Percentiles rank a stretch among this genome's conserved stretches.
phyloP scores from a whole-genome alignment of 805 yeast genomes.

The Grigorovia yakushimaensis region DNA sequence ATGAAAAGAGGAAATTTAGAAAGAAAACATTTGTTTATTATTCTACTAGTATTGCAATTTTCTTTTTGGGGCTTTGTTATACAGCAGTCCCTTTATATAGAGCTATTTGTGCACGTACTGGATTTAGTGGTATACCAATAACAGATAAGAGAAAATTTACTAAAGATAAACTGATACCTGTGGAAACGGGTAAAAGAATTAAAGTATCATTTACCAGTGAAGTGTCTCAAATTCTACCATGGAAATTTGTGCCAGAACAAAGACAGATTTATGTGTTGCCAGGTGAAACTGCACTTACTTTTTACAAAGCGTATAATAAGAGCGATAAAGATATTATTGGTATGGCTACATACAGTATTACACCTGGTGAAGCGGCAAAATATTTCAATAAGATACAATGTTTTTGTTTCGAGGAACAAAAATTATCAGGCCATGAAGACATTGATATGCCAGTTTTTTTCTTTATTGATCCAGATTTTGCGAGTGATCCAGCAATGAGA shows the following conservation, averaged over 20 bases:
- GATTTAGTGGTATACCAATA: constrained; percentile 92
- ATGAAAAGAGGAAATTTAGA: constrained; percentile 24
- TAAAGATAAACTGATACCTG: constrained; percentile 79
- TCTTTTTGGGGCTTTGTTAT: constrained; percentile 70
- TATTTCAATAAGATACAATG: constrained; percentile 96
- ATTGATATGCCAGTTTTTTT: constrained; percentile 98
- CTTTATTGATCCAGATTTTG: constrained; percentile 93
- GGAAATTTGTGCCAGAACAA: constrained; percentile 93
- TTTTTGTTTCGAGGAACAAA: constrained; percentile 96
- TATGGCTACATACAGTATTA: constrained; percentile 95
- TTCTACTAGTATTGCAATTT: constrained; percentile 54
- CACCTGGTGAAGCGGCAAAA: constrained; percentile 94
- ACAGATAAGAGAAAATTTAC: constrained; percentile 76
- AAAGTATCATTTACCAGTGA: constrained; percentile 85
- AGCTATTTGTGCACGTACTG: constrained; percentile 87
- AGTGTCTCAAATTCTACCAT: constrained; percentile 81
- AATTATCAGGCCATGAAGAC: constrained; percentile 89
- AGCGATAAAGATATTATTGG: constrained; percentile 89
- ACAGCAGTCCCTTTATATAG: constrained; percentile 90
- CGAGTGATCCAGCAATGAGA: constrained; percentile 85
- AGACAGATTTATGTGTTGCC: constrained; percentile 87
- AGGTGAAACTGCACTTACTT: constrained; percentile 95
- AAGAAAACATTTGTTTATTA: constrained; percentile 56
- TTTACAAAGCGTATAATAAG: constrained; percentile 81
- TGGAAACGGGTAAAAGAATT: constrained; percentile 73